Conservation (phyloP, 352 stramenopile genomes). For the Pythium phragmitis region DNA sequence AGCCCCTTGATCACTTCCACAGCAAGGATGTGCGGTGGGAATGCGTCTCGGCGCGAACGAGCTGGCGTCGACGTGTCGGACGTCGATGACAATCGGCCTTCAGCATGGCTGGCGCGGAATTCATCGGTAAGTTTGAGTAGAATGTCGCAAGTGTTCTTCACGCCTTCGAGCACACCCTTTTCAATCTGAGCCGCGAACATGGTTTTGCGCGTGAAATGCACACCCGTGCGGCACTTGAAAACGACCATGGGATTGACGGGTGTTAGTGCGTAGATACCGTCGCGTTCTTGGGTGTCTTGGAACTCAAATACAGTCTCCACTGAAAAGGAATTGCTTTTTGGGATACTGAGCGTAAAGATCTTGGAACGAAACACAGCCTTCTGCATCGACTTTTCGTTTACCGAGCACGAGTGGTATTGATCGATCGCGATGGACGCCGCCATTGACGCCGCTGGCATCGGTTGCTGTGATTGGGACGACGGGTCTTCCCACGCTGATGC, state of each 20-base stretch:
- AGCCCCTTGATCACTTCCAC: constrained; percentile 58
- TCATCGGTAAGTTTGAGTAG: constrained; percentile 28
- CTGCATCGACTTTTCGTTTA: constrained; percentile 38
- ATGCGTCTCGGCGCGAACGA: constrained; percentile 6
- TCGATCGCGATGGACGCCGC: constrained; percentile 52
- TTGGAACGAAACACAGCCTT: constrained; percentile 52
- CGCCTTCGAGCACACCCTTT: constrained; percentile 31
- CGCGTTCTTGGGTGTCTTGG: constrained; percentile 30
- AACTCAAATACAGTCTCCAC: constrained; percentile 57
- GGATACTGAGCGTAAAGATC: constrained; percentile 63
- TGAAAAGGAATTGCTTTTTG: constrained; percentile 66
- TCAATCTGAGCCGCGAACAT: constrained; percentile 32
- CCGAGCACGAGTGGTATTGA: constrained; percentile 50
- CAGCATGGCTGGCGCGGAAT: not conserved
- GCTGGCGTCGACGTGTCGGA: not conserved
- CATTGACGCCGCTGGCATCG: constrained; percentile 8
- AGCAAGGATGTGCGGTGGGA: constrained; percentile 39
- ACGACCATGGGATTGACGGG: constrained; percentile 22
- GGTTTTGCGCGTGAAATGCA: constrained; percentile 33
- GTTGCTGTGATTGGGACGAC: not conserved
- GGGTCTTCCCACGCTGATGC: not conserved
- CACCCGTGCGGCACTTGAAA: constrained; percentile 29
- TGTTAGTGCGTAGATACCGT: constrained; percentile 23
- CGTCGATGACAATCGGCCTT: constrained; percentile 4
- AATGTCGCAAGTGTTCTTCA: constrained; percentile 29